Conservation (phyloP, 179 eudicot species). For the Sideroxylon spinosum region DNA sequence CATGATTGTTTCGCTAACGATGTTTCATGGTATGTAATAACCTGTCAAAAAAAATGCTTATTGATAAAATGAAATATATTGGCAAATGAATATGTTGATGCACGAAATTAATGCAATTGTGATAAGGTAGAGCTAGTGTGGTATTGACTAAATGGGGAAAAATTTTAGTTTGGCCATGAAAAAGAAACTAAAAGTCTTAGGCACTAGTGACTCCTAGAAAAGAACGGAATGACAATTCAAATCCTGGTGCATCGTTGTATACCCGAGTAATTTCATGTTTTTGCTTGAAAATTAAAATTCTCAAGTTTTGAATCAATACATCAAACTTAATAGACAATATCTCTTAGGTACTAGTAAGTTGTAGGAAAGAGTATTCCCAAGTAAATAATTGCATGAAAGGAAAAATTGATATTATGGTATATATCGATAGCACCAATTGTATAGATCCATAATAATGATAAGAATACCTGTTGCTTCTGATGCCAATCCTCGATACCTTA, state of each 20-base stretch:
- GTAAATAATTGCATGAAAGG: background rate
- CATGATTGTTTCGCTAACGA: background rate
- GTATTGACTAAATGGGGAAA: no score
- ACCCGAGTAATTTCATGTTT: no score
- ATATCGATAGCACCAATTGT: no score
- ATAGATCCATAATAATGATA: background rate
- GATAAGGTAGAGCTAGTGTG: background rate
- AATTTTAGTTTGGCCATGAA: background rate
- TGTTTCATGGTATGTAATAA: background rate
- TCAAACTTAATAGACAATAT: no score
- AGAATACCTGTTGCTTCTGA: slow-evolving; percentile 55
- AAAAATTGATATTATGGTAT: background rate
- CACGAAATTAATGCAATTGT: background rate
- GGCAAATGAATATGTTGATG: background rate
- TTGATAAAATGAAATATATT: background rate
- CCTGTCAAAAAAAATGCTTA: background rate
- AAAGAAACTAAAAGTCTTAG: background rate
- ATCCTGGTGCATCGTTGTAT: no score
- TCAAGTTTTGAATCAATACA: no score
- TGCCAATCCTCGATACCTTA: slow-evolving; percentile 65
- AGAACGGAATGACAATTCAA: no score
- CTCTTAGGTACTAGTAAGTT: no score
- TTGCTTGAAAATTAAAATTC: no score
- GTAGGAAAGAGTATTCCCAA: background rate
- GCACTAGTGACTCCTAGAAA: no score